phyloP scores from a whole-genome alignment of 352 stramenopile species.

The Phytophthora niederhauseri region DNA sequence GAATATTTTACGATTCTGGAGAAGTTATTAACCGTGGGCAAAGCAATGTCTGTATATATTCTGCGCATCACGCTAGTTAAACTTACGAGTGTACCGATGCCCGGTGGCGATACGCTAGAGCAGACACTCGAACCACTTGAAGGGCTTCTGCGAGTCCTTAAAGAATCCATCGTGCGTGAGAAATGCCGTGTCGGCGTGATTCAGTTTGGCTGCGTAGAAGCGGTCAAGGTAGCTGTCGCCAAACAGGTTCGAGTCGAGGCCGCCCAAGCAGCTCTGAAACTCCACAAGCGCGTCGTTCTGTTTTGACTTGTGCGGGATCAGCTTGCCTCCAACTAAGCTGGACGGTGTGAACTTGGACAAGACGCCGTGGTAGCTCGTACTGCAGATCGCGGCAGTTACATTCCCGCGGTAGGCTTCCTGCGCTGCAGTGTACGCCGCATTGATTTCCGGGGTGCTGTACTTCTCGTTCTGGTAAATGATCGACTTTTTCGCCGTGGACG shows the following conservation, averaged over 20 bases:
- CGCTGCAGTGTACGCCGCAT: neutral
- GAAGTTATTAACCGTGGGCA: too few relatives aligned
- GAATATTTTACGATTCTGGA: too few relatives aligned
- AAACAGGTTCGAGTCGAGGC: constrained; percentile 32
- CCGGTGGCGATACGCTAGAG: neutral
- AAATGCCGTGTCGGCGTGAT: constrained; percentile 48
- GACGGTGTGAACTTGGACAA: constrained; percentile 25
- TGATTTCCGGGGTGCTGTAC: neutral
- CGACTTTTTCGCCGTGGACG: neutral
- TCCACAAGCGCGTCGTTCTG: constrained; percentile 38
- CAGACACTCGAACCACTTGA: constrained; percentile 48
- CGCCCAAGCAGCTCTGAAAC: constrained; percentile 41
- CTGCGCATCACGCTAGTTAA: too few relatives aligned
- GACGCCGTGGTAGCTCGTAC: constrained; percentile 33
- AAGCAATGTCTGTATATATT: too few relatives aligned
- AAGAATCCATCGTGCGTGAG: constrained; percentile 37
- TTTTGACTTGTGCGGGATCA: constrained; percentile 35
- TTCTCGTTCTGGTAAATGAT: neutral
- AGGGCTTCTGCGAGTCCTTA: constrained; percentile 28
- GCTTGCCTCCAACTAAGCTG: constrained; percentile 14
- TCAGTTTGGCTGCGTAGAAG: constrained; percentile 41
- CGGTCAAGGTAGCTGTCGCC: constrained; percentile 19
- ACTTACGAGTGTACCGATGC: too few relatives aligned
- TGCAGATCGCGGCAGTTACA: constrained; percentile 40
- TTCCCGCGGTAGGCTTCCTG: constrained; percentile 33